phyloP scores from a whole-genome alignment of 257 asterid genomes.

The Capsicum baccatum region DNA sequence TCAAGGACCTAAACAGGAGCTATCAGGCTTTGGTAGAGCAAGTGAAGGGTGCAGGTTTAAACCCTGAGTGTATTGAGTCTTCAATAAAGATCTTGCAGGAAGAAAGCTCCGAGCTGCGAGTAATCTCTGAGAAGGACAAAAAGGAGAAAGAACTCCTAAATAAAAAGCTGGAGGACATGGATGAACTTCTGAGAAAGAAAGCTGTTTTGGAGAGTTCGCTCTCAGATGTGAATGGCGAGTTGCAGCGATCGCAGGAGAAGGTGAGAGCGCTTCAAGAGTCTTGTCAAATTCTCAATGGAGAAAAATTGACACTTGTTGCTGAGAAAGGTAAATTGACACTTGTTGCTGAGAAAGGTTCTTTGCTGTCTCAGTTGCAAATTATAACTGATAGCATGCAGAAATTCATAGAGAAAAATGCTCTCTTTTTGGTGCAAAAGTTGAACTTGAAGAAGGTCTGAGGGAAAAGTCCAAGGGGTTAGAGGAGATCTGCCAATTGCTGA shows the following conservation, averaged over 20 bases:
- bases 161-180: constrained; percentile 67
- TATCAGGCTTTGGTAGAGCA: constrained; percentile 66
- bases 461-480: constrained; percentile 87
- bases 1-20: constrained; percentile 58
- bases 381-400: constrained; percentile 78
- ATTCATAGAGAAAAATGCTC: constrained; percentile 77
- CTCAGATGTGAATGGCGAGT: constrained; percentile 57
- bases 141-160: constrained; percentile 59
- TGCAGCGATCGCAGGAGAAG: constrained; percentile 57
- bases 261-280: constrained; percentile 61
- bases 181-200: constrained; percentile 58
- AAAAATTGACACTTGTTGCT: no score
- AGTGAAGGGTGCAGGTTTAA: constrained; percentile 66
- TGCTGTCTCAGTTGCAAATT: constrained; percentile 72
- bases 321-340: constrained; percentile 68
- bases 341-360: constrained; percentile 74
- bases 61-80: constrained; percentile 53
- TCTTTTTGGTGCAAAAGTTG: constrained; percentile 66
- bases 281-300: constrained; percentile 58
- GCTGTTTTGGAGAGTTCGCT: constrained; percentile 58
- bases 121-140: constrained; percentile 48
- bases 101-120: constrained; percentile 65
- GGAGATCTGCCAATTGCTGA: constrained; percentile 76
- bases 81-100: constrained; percentile 61
- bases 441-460: constrained; percentile 89